A percentile compares a stretch with the other conserved stretches of the same genome.
Evolutionary conservation across 176 grass and related monocot genomes (phyloP).

Genomic region (Phragmites australis): DNA sequence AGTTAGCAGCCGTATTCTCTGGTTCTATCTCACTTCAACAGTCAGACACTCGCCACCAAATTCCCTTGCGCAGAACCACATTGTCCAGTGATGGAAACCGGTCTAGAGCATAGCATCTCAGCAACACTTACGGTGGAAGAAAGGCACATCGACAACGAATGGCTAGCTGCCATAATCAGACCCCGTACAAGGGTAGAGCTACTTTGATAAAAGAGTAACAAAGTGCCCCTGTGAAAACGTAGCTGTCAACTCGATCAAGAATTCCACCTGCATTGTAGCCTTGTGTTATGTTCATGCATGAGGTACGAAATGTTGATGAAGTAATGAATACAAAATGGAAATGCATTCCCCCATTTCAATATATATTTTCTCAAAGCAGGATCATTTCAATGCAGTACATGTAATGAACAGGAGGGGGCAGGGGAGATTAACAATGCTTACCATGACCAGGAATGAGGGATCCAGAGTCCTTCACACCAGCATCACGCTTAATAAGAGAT

Average conservation of each 20-base stretch:
- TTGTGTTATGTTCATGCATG: slow-evolving; percentile 18
- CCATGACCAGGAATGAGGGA: slow-evolving; percentile 98
- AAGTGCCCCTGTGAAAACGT: slow-evolving; percentile 93
- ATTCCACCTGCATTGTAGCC: slow-evolving; percentile 74
- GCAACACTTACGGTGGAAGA: background rate
- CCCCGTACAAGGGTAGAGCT: slow-evolving; percentile 63
- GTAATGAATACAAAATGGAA: background rate
- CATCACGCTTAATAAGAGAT: slow-evolving; percentile 93
- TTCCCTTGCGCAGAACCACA: background rate
- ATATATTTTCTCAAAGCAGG: background rate
- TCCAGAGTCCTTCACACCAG: slow-evolving; percentile 96
- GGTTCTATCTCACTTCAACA: background rate
- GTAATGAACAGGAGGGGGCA: background rate
- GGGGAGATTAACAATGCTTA: slow-evolving; percentile 34
- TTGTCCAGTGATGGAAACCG: background rate
- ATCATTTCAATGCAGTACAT: background rate
- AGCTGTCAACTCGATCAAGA: slow-evolving; percentile 96
- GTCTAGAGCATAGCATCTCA: slow-evolving; percentile 1
- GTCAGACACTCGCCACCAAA: slow-evolving; percentile 1
- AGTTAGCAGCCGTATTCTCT: slow-evolving; percentile 15
- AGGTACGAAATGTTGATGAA: slow-evolving; percentile 8
- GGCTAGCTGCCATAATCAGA: slow-evolving; percentile 40
- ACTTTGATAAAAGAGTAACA: slow-evolving; percentile 97
- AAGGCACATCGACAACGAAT: background rate
- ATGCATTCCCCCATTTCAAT: background rate